Percentiles rank a stretch among this genome's conserved stretches.
These are phyloP conservation scores for Xenosphaeropsis pyriputrescens DNA, from an alignment of 2,329 filamentous ascomycete genomes.

Conservation along the genomic window DNA sequence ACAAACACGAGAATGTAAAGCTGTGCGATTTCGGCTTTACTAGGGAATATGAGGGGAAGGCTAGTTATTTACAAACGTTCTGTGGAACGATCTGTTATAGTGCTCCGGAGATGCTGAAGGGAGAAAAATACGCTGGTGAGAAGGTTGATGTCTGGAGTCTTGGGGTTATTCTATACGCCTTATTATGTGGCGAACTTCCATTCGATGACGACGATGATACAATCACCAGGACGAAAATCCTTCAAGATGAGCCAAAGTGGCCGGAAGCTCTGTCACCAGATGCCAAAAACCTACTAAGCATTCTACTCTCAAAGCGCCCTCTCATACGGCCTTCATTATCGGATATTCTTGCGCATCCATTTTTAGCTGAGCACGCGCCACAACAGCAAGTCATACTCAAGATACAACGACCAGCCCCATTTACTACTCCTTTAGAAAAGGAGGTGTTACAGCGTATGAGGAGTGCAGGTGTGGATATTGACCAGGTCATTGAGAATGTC, in stretches of 20 bases:
- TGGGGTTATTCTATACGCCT: constrained; percentile 70
- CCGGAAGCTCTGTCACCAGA: constrained; percentile 67
- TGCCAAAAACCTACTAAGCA: constrained; percentile 61
- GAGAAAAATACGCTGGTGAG: constrained; percentile 93
- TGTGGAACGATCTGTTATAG: constrained; percentile 97
- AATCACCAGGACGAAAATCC: constrained; percentile 69
- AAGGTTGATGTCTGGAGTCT: constrained; percentile 96
- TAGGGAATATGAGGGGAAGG: constrained; percentile 87
- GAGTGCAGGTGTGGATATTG: constrained; percentile 84
- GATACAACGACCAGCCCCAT: constrained; percentile 64
- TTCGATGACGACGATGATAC: constrained; percentile 95
- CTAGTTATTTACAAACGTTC: constrained; percentile 91
- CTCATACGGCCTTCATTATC: constrained; percentile 66
- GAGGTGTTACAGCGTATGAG: constrained; percentile 87
- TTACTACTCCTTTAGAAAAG: constrained; percentile 76
- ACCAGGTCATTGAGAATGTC: constrained; percentile 88
- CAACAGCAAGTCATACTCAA: constrained; percentile 84
- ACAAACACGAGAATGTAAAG: constrained; percentile 96
- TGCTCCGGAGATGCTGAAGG: constrained; percentile 95
- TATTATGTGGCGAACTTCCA: constrained; percentile 73
- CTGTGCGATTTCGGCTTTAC: constrained; percentile 97
- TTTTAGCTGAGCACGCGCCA: constrained; percentile 73
- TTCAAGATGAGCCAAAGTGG: constrained; percentile 74
- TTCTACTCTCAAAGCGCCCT: constrained; percentile 81
- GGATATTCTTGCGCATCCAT: constrained; percentile 79